Evolutionary conservation across 2,329 filamentous ascomycete genomes (phyloP).

Genomic region (Neopestalotiopsis rosae): DNA sequence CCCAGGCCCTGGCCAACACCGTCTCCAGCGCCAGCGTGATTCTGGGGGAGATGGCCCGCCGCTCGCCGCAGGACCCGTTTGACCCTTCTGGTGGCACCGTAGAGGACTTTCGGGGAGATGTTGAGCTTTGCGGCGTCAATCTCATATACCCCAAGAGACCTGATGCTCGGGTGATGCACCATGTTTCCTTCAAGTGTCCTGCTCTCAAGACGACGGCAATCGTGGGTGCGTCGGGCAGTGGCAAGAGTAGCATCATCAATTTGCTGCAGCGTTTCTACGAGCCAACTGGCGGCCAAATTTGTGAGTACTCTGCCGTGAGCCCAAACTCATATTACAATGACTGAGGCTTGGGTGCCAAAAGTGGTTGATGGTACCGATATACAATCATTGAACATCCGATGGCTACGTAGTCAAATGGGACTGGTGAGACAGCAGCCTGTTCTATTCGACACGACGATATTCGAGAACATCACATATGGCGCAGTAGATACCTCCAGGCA

Average conservation of each 20-base stretch:
- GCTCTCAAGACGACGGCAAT: constrained; percentile 51
- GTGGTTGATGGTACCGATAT: constrained; percentile 82
- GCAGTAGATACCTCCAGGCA: constrained; percentile 78
- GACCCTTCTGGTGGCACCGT: constrained; percentile 37
- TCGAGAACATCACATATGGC: constrained; percentile 82
- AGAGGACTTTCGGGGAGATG: constrained; percentile 33
- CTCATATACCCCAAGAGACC: constrained; percentile 53
- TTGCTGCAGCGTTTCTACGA: constrained; percentile 75
- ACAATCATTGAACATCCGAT: constrained; percentile 77
- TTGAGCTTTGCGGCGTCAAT: constrained; percentile 45
- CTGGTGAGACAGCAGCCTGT: constrained; percentile 90
- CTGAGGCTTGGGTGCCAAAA: not conserved
- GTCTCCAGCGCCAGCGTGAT: constrained; percentile 42
- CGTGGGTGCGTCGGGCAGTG: constrained; percentile 28
- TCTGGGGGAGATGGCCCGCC: constrained; percentile 43
- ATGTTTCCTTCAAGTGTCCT: constrained; percentile 47
- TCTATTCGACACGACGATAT: constrained; percentile 85
- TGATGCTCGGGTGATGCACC: constrained; percentile 44
- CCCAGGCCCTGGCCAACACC: constrained; percentile 44
- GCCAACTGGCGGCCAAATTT: constrained; percentile 76
- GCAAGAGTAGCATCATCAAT: constrained; percentile 41
- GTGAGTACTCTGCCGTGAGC: not conserved
- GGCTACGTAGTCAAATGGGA: constrained; percentile 87
- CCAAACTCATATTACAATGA: too few relatives aligned
- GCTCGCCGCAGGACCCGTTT: constrained; percentile 43